Base-by-base conservation (phyloP, 2,329 filamentous ascomycete genomes). In the Pyricularia pennisetigena region DNA sequence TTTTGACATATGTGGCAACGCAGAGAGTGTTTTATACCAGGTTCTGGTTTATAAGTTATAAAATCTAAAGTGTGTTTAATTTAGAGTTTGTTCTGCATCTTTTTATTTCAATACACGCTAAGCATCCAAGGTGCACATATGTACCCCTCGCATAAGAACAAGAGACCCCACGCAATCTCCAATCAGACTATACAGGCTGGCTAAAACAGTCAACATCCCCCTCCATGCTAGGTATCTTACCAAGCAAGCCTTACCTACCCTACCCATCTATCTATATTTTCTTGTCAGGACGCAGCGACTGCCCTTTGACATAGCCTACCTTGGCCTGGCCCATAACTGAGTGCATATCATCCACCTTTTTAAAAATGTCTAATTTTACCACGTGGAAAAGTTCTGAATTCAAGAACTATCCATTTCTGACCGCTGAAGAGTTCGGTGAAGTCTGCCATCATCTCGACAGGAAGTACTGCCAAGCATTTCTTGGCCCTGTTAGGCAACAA, bases 371-470 rank as follows among this genome's bases (percentile, higher is more conserved):
- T 61, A 61, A 23, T 6, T 26, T 26, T 10, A 12, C 57, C 57
- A 26, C 64, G 8, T 66, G 66, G 35, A 68, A 61, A 30, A 68
- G 75, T 23, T 75, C 76, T 16, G 79, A 79, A 14, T 83, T 86
- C 73, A 72, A 76, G 69, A 78, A 82, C 66, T 92, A 89, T 74
- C 90, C 90, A 7, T 85, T 84, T 69, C 82, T 92, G 30, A 84
- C 78, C 12, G 73, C 78, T 12, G 82, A 86, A 59, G 89, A 92
- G 74, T 92, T 92, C 71, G 78, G 85, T 67, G 83, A 87, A 73
- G 85, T 83, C 68, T 92, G 90, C 76, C 85, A 89, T 72, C 80
- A 85, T 68, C 80, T 90, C 26, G 87, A 89, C 70, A 80, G 82
- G 54, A 81, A 76, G 70, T 90, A 89, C 75, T 81, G 84, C 69